phyloP scores from a whole-genome alignment of 2,329 filamentous ascomycete genomes.

The Ceratocystis variospora region DNA sequence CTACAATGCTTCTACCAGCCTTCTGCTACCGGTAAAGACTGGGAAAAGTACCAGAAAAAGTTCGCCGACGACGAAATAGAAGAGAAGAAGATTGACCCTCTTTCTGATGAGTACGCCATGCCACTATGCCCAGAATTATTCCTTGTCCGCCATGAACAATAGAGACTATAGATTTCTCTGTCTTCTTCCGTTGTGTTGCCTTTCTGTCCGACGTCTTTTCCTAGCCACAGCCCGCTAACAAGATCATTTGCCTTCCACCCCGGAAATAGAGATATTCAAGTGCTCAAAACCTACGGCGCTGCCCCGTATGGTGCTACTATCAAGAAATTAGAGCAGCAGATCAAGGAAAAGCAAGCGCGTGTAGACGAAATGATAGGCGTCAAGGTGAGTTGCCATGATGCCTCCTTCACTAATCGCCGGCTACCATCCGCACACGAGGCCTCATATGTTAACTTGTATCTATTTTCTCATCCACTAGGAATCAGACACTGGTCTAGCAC shows the following conservation, averaged over 20 bases:
- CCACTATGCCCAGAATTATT: no score
- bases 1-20: constrained; percentile 40
- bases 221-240: neutral
- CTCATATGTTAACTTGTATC: neutral
- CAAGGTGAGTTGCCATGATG: constrained; percentile 38
- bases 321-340: constrained; percentile 97
- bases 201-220: no score
- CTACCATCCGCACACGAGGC: neutral
- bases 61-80: constrained; percentile 93
- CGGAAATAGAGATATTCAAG: constrained; percentile 82
- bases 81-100: constrained; percentile 98
- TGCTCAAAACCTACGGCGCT: constrained; percentile 96
- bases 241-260: constrained; percentile 19
- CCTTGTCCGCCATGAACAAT: no score
- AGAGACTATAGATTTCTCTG: no score
- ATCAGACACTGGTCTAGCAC: constrained; percentile 95
- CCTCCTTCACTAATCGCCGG: neutral
- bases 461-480: constrained; percentile 43
- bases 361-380: constrained; percentile 97
- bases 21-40: constrained; percentile 83
- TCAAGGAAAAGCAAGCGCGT: constrained; percentile 96
- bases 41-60: constrained; percentile 98
- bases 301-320: constrained; percentile 86
- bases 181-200: no score
- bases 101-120: constrained; percentile 68